A percentile compares a stretch with the other conserved stretches of the same genome.
These are phyloP conservation scores for Podospora tetraspora DNA, from an alignment of 495 filamentous ascomycete genomes.

Conservation along the genomic window DNA sequence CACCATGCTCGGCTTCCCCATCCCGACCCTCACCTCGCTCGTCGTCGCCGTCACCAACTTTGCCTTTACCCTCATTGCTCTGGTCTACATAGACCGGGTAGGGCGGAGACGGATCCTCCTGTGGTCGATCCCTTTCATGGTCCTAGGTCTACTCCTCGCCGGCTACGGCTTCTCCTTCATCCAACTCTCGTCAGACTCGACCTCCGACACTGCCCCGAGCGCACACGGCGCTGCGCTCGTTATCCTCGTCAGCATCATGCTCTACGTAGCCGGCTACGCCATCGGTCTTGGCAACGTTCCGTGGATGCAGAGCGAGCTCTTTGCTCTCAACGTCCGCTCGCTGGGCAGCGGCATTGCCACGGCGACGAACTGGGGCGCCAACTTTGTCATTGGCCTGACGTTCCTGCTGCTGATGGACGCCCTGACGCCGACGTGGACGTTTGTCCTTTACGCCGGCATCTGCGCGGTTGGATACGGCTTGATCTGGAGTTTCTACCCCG, in stretches of 20 bases:
- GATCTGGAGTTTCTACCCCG: constrained; percentile 73
- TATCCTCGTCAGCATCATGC: constrained; percentile 65
- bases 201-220: constrained; percentile 13
- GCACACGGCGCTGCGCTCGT: constrained; percentile 41
- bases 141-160: constrained; percentile 60
- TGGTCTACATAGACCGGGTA: constrained; percentile 71
- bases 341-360: constrained; percentile 79
- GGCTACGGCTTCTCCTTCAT: constrained; percentile 62
- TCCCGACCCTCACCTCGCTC: constrained; percentile 75
- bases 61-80: constrained; percentile 68
- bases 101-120: constrained; percentile 78
- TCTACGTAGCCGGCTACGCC: constrained; percentile 84
- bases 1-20: constrained; percentile 67
- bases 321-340: constrained; percentile 75
- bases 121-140: constrained; percentile 81
- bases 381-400: constrained; percentile 80
- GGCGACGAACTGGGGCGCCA: constrained; percentile 82
- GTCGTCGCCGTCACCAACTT: constrained; percentile 83
- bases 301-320: constrained; percentile 91
- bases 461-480: constrained; percentile 61
- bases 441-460: constrained; percentile 66
- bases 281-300: constrained; percentile 87
- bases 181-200: constrained; percentile 33
- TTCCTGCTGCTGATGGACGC: constrained; percentile 83
- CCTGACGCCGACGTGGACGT: constrained; percentile 70